phyloP scores from a whole-genome alignment of 2,329 filamentous ascomycete genomes.

The Myriosclerotinia scirpicola region DNA sequence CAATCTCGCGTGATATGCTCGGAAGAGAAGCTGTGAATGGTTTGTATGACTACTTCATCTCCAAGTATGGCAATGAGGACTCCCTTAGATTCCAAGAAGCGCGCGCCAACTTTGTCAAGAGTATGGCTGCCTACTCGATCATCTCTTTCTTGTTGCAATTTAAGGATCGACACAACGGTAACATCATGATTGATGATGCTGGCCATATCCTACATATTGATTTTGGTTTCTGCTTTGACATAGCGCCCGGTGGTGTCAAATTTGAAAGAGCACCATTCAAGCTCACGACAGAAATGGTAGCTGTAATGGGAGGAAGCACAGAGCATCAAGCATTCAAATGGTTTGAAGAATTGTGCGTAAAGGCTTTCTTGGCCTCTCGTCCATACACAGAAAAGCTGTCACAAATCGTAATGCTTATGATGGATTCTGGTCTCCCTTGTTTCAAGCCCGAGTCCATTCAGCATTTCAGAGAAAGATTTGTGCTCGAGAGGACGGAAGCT shows the following conservation, averaged over 20 bases:
- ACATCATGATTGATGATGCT: constrained; percentile 98
- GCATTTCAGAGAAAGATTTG: constrained; percentile 90
- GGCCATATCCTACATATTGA: constrained; percentile 98
- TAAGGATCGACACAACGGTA: constrained; percentile 98
- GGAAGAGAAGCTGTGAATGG: constrained; percentile 97
- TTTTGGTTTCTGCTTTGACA: constrained; percentile 99
- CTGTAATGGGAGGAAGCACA: constrained; percentile 92
- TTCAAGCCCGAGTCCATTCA: constrained; percentile 96
- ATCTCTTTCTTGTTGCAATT: constrained; percentile 97
- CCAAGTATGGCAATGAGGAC: constrained; percentile 96
- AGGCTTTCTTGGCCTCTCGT: constrained; percentile 85
- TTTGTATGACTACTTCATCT: constrained; percentile 96
- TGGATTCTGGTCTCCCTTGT: constrained; percentile 92
- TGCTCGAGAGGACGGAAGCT: constrained; percentile 84
- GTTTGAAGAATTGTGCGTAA: constrained; percentile 96
- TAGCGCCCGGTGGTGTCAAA: constrained; percentile 92
- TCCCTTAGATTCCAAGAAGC: constrained; percentile 93
- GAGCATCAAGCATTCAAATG: constrained; percentile 87
- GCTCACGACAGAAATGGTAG: constrained; percentile 93
- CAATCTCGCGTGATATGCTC: constrained; percentile 97
- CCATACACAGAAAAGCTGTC: constrained; percentile 86
- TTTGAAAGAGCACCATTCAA: constrained; percentile 99
- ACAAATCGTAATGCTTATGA: constrained; percentile 90
- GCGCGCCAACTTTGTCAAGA: constrained; percentile 96
- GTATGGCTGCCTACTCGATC: constrained; percentile 97